Percentiles rank a stretch among this genome's conserved stretches.
phyloP scores from a whole-genome alignment of 1,284 basidiomycete species.

The Irpex sp. region DNA sequence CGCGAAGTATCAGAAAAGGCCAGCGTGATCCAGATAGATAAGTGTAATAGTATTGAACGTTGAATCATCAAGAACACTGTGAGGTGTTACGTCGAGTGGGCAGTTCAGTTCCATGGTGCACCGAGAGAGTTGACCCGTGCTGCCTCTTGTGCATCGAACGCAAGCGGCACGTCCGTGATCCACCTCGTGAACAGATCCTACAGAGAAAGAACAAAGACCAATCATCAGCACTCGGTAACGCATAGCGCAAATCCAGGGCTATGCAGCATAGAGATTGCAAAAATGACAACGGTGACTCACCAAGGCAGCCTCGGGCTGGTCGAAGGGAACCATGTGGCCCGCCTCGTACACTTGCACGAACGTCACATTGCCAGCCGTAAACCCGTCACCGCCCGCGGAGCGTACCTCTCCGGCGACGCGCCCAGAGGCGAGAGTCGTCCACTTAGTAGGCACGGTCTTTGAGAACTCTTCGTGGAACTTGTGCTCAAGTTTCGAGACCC shows the following conservation, averaged over 20 bases:
- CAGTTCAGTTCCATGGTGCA: background rate
- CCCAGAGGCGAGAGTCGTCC: constrained; percentile 34
- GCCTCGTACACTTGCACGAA: constrained; percentile 52
- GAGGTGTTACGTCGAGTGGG: no score
- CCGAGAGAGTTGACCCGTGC: constrained; percentile 2
- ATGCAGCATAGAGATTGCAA: no score
- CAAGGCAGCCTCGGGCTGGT: constrained; percentile 76
- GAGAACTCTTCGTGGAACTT: constrained; percentile 62
- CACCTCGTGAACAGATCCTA: constrained; percentile 50
- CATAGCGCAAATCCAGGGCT: no score
- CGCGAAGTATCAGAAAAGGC: no score
- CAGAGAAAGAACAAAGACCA: background rate
- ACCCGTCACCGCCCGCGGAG: constrained; percentile 39
- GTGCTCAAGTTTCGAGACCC: constrained; percentile 62
- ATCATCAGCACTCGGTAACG: background rate
- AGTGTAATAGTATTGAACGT: no score
- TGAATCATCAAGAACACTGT: no score
- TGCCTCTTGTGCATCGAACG: constrained; percentile 14
- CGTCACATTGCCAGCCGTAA: constrained; percentile 47
- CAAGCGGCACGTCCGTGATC: constrained; percentile 44
- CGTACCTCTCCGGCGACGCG: constrained; percentile 37
- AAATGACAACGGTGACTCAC: constrained; percentile 17
- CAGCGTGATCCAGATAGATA: no score
- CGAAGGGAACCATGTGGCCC: constrained; percentile 80
- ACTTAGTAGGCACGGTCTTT: constrained; percentile 43